Percentiles rank a stretch among this genome's conserved stretches.
Conservation (phyloP, 768 basidiomycete species). For the Boletus tomentosulus region DNA sequence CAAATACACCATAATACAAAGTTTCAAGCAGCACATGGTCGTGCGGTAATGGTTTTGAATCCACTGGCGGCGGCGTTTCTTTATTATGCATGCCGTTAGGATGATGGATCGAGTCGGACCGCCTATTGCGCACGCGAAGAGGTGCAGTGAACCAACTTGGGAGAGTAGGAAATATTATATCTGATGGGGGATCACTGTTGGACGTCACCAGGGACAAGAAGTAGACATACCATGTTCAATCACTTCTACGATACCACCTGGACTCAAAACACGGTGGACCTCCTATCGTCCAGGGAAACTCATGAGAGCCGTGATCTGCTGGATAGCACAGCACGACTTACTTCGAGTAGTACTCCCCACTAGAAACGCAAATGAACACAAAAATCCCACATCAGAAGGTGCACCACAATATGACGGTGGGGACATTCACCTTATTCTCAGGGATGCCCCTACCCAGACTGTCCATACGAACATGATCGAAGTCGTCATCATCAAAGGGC, state of each 20-base stretch:
- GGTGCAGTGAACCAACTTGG: conserved; percentile 77
- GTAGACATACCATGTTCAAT: conserved; percentile 60
- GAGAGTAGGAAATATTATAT: conserved; percentile 70
- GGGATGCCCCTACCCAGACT: conserved; percentile 64
- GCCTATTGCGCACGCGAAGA: conserved; percentile 49
- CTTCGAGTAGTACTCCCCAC: conserved; percentile 70
- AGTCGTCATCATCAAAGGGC: conserved; percentile 79
- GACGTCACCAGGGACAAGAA: neutral
- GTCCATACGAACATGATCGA: conserved; percentile 75
- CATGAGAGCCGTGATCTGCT: neutral
- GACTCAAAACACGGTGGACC: conserved; percentile 63
- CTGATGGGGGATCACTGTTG: conserved; percentile 32
- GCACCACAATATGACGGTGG: neutral
- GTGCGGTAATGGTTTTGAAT: conserved; percentile 41
- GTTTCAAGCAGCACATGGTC: conserved; percentile 71
- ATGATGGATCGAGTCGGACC: conserved; percentile 47
- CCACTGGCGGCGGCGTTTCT: conserved; percentile 32
- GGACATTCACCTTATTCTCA: conserved; percentile 58
- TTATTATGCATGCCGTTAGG: conserved; percentile 43
- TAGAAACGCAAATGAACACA: conserved; percentile 22
- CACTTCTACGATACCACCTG: conserved; percentile 67
- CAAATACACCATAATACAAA: conserved; percentile 62
- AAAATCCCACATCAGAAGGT: neutral
- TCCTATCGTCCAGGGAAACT: conserved; percentile 44
- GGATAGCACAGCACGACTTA: conserved; percentile 20